Base-by-base conservation (phyloP, 768 basidiomycete species). In the Lactarius trivialis region DNA sequence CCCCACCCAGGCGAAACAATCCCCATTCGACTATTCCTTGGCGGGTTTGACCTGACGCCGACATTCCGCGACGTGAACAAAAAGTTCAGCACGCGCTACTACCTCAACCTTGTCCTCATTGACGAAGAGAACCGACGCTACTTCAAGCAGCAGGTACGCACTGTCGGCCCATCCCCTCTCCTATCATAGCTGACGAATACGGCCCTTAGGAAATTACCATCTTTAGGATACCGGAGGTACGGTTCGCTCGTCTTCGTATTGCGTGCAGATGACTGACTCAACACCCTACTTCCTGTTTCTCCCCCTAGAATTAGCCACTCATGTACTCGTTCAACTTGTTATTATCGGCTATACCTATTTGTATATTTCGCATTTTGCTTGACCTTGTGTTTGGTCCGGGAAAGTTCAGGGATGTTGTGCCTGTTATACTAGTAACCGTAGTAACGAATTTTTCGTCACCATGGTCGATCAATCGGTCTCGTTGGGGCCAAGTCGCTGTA, bases 21-120 rank as follows among this genome's bases (percentile, higher is more conserved):
- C 68, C 97, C 97, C 1, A 99, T 99, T 65, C 88, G 96, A 53
- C 79, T 98, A 30, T 99, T 98, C 83, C 83, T 98, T 2, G 96
- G 96, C 45, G 97, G 97, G 4, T 99, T 98, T 73, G 97, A 99
- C 74, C 79, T 99, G 60, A 98, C 97, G 1, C 97, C 97, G 2
- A 99, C 97, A 19, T 98, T 98, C 84, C 85, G 97, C 26, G 96
- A 98, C 67, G 93, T 98, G 65, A 98, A 98, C 82, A 98, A 99
- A 82, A 98, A 95, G 76, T 99, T 99, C 76, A 93, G 90, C 72
- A 90, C 90, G 43, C 81, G 97, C 61, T 99, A 98, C 75, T 98
- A 98, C 74, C 84, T 98, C 66, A 99, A 99, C 72, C 79, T 98
- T 33, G 97, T 99, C 4, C 82, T 98, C 58, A 93, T 98, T 57